phyloP scores from a whole-genome alignment of 768 basidiomycete genomes.

The Trametes sanguinea region DNA sequence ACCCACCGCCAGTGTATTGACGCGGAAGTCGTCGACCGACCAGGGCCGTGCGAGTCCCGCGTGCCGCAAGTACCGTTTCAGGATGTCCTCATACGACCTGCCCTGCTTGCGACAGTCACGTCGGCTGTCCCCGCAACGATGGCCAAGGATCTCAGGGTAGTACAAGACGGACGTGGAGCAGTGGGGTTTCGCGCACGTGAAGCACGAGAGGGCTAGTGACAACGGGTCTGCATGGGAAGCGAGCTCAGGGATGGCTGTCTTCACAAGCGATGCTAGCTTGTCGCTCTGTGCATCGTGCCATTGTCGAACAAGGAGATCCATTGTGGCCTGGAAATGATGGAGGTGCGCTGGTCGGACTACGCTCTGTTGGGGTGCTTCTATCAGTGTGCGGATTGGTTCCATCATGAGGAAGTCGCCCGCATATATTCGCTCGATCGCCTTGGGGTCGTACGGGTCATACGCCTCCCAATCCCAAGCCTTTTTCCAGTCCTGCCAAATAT shows the following conservation, averaged over 20 bases:
- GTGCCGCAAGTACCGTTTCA: neutral
- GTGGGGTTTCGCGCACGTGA: neutral
- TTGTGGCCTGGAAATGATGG: neutral
- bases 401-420: conserved; percentile 6
- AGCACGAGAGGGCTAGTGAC: neutral
- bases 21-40: neutral
- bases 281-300: neutral
- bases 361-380: neutral
- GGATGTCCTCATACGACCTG: neutral
- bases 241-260: neutral
- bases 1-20: neutral
- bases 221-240: neutral
- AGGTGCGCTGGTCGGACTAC: neutral
- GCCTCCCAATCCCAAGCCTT: neutral
- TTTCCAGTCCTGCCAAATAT: neutral
- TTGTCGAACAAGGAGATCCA: neutral
- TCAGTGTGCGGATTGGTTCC: neutral
- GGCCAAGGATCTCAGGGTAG: conserved; percentile 9
- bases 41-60: neutral
- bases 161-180: conserved; percentile 7
- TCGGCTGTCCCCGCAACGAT: neutral
- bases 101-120: neutral
- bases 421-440: neutral
- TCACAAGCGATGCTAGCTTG: neutral
- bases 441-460: neutral